Evolutionary conservation across 2,329 filamentous ascomycete species (phyloP).

Genomic region (Lachnellula hyalina): DNA sequence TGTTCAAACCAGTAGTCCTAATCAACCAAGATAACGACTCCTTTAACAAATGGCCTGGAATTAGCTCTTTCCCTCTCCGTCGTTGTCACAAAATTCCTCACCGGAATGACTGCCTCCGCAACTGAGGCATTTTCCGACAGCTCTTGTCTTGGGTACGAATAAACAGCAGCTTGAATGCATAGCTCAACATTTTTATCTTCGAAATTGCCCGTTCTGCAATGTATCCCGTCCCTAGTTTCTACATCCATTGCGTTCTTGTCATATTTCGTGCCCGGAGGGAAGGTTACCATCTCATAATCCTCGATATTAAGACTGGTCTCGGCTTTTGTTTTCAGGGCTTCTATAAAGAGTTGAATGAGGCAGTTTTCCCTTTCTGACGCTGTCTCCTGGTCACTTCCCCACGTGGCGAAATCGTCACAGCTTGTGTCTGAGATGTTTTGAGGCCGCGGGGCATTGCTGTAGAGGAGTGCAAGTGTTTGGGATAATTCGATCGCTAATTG

Average conservation of each 20-base stretch:
- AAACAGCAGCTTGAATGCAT: constrained; percentile 7
- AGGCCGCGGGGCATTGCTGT: not conserved
- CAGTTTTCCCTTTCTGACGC: constrained; percentile 4
- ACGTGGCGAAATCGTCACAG: constrained; percentile 9
- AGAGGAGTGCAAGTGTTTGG: constrained; percentile 12
- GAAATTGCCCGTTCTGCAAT: not conserved
- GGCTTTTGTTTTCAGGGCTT: constrained; percentile 10
- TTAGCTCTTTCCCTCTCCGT: not conserved
- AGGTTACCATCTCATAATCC: constrained; percentile 13
- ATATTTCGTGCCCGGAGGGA: constrained; percentile 9
- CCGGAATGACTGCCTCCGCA: constrained; percentile 1
- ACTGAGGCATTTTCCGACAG: not conserved
- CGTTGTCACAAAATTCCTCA: constrained; percentile 6
- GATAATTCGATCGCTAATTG: constrained; percentile 5
- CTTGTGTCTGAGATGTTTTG: not conserved
- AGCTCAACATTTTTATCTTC: not conserved
- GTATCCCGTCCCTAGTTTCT: constrained; percentile 4
- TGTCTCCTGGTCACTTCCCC: constrained; percentile 1
- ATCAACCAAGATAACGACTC: not conserved
- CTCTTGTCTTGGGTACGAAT: not conserved
- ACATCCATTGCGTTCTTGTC: constrained; percentile 8
- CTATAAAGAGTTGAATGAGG: constrained; percentile 6
- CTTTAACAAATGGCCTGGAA: constrained; percentile 2
- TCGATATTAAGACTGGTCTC: constrained; percentile 14
- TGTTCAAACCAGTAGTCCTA: too few relatives aligned